Conservation (phyloP, 1,284 basidiomycete genomes). For the Trichosporon sp. region DNA sequence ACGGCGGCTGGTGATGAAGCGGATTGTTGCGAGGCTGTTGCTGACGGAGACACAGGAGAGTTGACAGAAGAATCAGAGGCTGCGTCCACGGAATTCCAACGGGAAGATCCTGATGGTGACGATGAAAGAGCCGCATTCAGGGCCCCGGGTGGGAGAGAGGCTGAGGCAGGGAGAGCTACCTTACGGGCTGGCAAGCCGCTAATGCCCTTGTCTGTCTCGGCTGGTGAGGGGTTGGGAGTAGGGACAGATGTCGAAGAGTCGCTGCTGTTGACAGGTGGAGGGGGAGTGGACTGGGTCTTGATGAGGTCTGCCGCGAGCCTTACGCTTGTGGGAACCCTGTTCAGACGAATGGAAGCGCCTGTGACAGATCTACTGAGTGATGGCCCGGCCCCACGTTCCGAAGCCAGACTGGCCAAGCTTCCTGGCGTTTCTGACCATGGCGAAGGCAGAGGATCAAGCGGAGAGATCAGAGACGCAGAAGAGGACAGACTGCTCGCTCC, state of each 20-base stretch:
- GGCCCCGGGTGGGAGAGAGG: constrained; percentile 5
- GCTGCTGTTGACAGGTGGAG: constrained; percentile 6
- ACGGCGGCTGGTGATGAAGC: background rate
- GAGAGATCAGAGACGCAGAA: constrained; percentile 46
- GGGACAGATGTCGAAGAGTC: constrained; percentile 24
- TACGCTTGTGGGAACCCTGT: constrained; percentile 53
- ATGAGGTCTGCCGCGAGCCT: constrained; percentile 52
- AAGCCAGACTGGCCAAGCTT: background rate
- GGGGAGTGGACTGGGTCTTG: constrained; percentile 26
- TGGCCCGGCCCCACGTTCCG: background rate
- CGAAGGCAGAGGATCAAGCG: constrained; percentile 46
- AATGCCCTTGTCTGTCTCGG: constrained; percentile 7
- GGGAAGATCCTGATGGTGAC: background rate
- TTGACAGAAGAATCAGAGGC: background rate
- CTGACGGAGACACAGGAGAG: constrained; percentile 1
- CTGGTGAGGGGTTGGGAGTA: constrained; percentile 32
- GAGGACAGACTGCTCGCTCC: constrained; percentile 30
- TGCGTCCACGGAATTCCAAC: background rate
- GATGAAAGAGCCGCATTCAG: background rate
- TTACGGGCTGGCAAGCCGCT: background rate
- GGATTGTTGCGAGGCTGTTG: background rate
- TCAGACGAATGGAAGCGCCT: constrained; percentile 49
- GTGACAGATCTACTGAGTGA: background rate
- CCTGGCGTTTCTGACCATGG: constrained; percentile 36
- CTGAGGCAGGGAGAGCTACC: constrained; percentile 3